Base-by-base conservation (phyloP, 257 asterid species). In the Coffea eugenioides region DNA sequence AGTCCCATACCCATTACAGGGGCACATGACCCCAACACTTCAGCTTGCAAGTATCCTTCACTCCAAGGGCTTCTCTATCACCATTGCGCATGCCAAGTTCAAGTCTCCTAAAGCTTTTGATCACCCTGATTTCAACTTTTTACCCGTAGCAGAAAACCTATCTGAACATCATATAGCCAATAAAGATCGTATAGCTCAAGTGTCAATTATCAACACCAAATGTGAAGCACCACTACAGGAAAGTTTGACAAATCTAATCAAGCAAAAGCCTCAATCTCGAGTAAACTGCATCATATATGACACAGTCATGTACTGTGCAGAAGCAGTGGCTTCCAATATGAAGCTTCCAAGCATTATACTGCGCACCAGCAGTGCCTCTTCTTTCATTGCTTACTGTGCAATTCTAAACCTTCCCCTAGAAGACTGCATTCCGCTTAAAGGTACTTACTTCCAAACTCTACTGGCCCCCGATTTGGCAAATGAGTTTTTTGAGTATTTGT, bases 11-110 rank as follows among this genome's bases (percentile, higher is more conserved):
- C 59, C n/a, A 56, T 6, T 73, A 39, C 81, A 78, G 65, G 87
- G 87, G n/a, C 85, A 84, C 77, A 74, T 45, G 4, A 84, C 77
- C 7, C 85, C 83, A 27, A 74, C 81, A 80, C 78, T 84, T 75
- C 83, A 84, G 52, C 74, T 84, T 4, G 83, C 77, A 10, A n/a
- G 14, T 5, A 45, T 78, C 27, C 77, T 84, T 45, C 73, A 84
- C 21, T 77, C 79, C 54, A 78, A 69, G 14, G 85, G 85, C 4
- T 81, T 81, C 31, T 62, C 85, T 20, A 75, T 84, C 48, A 46
- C 54, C 7, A 8, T 81, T 66, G 79, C 85, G 1, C 83, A 81
- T 48, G 12, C 81, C 43, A 59, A 69, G 21, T 36, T 57, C 54
- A 78, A 78, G 27, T 67, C 83, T 65, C 87, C 79, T 10, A 39